phyloP scores from a whole-genome alignment of 2,329 filamentous ascomycete genomes.

The Aspergillus tanneri region DNA sequence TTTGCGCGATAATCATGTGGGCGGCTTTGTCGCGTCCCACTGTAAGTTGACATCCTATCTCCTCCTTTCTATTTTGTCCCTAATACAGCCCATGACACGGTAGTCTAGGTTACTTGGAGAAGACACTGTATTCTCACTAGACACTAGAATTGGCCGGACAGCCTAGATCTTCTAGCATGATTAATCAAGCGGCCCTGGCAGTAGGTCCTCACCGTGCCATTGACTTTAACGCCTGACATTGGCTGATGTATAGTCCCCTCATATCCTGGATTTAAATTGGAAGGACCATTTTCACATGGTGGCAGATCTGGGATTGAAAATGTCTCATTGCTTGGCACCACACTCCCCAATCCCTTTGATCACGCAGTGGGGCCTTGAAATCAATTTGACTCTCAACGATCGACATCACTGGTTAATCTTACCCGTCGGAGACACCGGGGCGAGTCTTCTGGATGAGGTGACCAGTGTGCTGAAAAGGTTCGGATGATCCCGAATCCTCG shows the following conservation, averaged over 20 bases:
- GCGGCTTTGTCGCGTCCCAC: too few species aligned
- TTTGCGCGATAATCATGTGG: too few species aligned
- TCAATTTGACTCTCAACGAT: conserved; percentile 2
- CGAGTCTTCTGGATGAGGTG: not conserved
- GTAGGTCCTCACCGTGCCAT: conserved; percentile 8
- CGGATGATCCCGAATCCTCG: conserved; percentile 15
- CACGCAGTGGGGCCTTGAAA: conserved; percentile 3
- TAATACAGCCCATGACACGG: conserved; percentile 6
- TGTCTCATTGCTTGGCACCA: conserved; percentile 8
- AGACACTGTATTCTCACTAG: not conserved
- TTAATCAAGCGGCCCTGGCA: conserved; percentile 1
- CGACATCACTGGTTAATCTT: not conserved
- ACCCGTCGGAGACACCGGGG: conserved; percentile 4
- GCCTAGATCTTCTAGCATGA: conserved; percentile 7
- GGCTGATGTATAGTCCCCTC: not conserved
- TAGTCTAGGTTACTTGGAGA: not conserved
- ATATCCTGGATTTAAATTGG: conserved; percentile 3
- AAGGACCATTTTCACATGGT: conserved; percentile 2
- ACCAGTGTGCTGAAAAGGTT: conserved; percentile 3
- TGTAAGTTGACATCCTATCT: too few species aligned
- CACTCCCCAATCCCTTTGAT: not conserved
- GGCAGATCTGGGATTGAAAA: conserved; percentile 1
- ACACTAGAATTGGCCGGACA: conserved; percentile 17
- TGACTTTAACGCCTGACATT: not conserved
- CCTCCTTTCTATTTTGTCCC: conserved; percentile 2